Evolutionary conservation across 768 basidiomycete species (phyloP).

Genomic region (Mrakia hoshinonis): DNA sequence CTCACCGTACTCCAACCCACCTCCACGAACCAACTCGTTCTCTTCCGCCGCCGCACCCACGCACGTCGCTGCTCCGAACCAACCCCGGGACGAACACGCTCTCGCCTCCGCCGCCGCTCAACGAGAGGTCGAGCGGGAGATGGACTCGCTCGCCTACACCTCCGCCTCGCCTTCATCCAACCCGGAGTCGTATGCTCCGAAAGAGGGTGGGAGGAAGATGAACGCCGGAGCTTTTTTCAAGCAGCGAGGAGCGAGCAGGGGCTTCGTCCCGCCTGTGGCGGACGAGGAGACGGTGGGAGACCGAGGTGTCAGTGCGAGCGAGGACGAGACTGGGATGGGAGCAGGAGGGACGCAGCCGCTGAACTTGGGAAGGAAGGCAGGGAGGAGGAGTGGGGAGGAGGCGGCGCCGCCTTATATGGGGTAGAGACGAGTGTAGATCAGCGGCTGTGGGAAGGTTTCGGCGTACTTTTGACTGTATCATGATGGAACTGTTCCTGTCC

Average conservation of each 20-base stretch:
- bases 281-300: background rate
- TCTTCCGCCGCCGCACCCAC: background rate
- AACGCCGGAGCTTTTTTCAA: conserved; percentile 30
- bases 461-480: too few relatives aligned
- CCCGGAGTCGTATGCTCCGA: conserved; percentile 12
- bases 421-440: too few relatives aligned
- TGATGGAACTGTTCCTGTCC: too few relatives aligned
- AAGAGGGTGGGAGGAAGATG: conserved; percentile 19
- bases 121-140: conserved; percentile 28
- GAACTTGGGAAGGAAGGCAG: background rate
- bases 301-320: background rate
- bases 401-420: conserved; percentile 7
- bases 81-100: conserved; percentile 5
- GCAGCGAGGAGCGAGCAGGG: background rate
- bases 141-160: conserved; percentile 22
- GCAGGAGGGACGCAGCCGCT: background rate
- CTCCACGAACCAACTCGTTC: conserved; percentile 20
- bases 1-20: background rate
- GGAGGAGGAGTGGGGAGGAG: background rate
- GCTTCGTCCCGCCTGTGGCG: background rate
- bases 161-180: background rate
- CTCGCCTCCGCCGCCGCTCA: conserved; percentile 20
- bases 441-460: too few relatives aligned
- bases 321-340: background rate
- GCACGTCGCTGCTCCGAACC: background rate